Conservation (phyloP, 1,139 yeast genomes). For the Lodderomyces parapsilosis region DNA sequence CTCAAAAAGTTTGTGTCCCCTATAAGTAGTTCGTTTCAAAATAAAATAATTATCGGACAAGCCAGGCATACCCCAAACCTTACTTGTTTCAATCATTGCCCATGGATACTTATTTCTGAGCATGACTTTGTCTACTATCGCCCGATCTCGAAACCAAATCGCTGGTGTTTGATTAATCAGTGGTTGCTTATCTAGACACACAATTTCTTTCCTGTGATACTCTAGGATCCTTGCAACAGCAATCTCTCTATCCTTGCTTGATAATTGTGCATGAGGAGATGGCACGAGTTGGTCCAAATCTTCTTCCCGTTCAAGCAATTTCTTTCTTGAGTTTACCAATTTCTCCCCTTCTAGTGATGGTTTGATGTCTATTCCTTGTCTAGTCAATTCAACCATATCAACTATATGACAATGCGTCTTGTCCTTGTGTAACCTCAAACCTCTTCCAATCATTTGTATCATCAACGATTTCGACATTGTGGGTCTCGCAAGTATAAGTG, state of each 20-base stretch:
- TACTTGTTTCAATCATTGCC: conserved; percentile 13
- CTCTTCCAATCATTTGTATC: conserved; percentile 91
- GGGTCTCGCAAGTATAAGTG: conserved; percentile 76
- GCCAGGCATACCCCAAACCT: conserved; percentile 31
- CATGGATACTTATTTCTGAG: conserved; percentile 12
- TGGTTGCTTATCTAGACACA: conserved; percentile 29
- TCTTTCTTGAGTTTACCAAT: conserved; percentile 23
- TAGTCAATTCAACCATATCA: conserved; percentile 69
- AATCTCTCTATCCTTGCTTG: conserved; percentile 9
- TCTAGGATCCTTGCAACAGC: conserved; percentile 5
- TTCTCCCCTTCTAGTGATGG: conserved; percentile 56
- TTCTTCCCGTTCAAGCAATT: conserved; percentile 14
- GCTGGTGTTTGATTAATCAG: conserved; percentile 21
- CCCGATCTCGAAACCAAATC: conserved; percentile 18
- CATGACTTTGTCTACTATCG: conserved; percentile 14
- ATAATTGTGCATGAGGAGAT: not conserved
- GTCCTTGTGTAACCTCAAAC: conserved; percentile 61
- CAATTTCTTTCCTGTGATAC: conserved; percentile 10
- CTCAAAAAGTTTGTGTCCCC: conserved; percentile 14
- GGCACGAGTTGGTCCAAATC: conserved; percentile 12
- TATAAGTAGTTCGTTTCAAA: conserved; percentile 14
- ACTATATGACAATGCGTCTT: conserved; percentile 72
- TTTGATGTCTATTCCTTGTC: conserved; percentile 57
- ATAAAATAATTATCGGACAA: conserved; percentile 17
- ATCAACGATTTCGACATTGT: conserved; percentile 71